Base-by-base conservation (phyloP, 1,284 basidiomycete species). In the Boletus semigastroideus region DNA sequence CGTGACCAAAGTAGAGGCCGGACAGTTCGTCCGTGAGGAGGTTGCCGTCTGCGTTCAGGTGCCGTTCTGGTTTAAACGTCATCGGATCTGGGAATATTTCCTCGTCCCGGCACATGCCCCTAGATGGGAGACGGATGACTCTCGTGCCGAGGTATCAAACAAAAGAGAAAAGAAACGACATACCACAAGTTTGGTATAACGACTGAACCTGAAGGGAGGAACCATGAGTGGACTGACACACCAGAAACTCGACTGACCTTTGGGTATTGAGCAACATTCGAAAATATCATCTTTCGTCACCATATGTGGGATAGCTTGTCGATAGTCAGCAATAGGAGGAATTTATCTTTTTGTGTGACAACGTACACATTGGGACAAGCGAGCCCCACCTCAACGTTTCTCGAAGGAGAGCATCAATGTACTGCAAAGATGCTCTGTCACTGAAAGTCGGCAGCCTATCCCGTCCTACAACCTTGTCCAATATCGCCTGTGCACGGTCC, bases 341-440 rank as follows among this genome's bases (percentile, higher is more conserved):
- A 4, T 6, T 27, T 11, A 17, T 34, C 17, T 4, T 5, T 19
- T 22, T 14, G 30, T 27, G 19, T 8, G 27, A 42, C 20, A 38
- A 49, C 55, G n/a, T 31, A 69, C 66, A 46, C 51, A 68, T 49
- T 14, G 67, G 65, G 28, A 57, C 48, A 22, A 58, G 42, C 6
- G 61, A 49, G 20, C 49, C 48, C 66, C 66, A 68, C 44, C 66
- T 63, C 45, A 58, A 40, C 9, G 54, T 53, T 49, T 68, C 66
- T 34, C 53, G 48, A 14, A 66, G 37, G 6, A 67, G 43, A 4
- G 66, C 68, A 3, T 69, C 68, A 4, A 70, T 47, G 37, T 66
- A 68, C 16, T 53, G 57, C 42, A 68, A 50, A 10, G 49, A 57
- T n/a, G 46, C 17, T 36, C 51, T 54, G 46, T 68, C 66, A 6